Evolutionary conservation across 768 basidiomycete genomes (phyloP), one percentile per base, ranked within the genome.

Genomic region (Lactarius pseudohatsudake): DNA sequence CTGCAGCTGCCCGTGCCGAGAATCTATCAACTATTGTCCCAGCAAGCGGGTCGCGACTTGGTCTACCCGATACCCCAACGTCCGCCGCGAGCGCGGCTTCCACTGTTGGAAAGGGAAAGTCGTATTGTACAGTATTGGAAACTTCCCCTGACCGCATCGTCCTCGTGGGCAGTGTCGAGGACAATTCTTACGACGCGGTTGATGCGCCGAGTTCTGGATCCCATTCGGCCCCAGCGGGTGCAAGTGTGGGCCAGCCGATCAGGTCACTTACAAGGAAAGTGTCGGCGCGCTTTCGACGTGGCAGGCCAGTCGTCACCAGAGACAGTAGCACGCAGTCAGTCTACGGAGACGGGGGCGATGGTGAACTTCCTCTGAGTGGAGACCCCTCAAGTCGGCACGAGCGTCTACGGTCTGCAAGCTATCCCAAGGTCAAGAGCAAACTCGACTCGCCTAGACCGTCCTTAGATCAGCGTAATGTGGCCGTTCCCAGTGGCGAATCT

Each of bases 191-290:
- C 34, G 32, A 38, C n/a, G 47, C 26, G n/a, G 38, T 34, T 41
- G n/a, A 32, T 22, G 43, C 16, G 10, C 13, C 34, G 16, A 22
- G 32, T 38, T 32, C 56, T 26, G 64, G n/a, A 15, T 38, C 28
- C 40, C 55, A 30, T 28, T 50, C 68, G 18, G 57, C 57, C 26
- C 30, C 64, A 16, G 40, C 57, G 28, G 15, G 36, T 28, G 11
- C 34, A 22, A 45, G 40, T 15, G 50, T 13, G 50, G 8, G 28
- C 38, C 59, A 54, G 53, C 54, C 58, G 15, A 45, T 59, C 58
- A 64, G 55, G 20, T 63, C 64, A 5, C 68, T 70, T 13, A 59
- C 67, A 50, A 69, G 70, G n/a, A 70, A 70, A 32, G 50, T 69
- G 10, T 70, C 70, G 4, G 55, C 61, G 18, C 64, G 47, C 50